Conservation (phyloP, 768 basidiomycete species). For the Imleria badia region DNA sequence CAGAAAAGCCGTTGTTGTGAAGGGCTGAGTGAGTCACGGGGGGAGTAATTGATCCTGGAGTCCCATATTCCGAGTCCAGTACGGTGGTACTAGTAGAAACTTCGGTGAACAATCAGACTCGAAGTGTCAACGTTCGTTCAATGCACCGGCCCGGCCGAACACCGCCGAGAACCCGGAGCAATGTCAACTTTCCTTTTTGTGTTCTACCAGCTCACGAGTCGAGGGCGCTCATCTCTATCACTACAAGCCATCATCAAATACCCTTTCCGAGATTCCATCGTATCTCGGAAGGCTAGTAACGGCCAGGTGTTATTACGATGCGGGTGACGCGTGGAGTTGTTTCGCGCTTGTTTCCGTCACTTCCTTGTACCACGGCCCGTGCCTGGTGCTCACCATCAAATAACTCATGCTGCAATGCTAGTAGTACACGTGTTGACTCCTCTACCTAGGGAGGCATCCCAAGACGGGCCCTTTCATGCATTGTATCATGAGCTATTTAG, state of each 20-base stretch:
- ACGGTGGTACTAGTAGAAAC: no score
- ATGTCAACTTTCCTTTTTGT: neutral
- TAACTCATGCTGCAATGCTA: conserved; percentile 16
- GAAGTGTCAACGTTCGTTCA: no score
- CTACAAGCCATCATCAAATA: no score
- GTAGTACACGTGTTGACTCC: neutral
- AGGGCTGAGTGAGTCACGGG: no score
- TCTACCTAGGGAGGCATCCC: neutral
- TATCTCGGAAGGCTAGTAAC: neutral
- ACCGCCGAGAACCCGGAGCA: neutral
- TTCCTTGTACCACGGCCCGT: neutral
- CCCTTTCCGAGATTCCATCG: neutral
- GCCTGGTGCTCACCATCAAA: neutral
- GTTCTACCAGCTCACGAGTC: no score
- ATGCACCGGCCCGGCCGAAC: neutral
- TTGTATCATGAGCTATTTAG: conserved; percentile 20
- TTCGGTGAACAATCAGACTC: no score
- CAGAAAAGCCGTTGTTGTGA: no score
- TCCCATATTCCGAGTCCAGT: no score
- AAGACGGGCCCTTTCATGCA: neutral
- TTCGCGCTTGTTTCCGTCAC: neutral
- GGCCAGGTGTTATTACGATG: neutral
- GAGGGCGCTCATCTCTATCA: no score
- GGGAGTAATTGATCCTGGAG: no score
- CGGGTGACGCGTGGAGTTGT: neutral